Percentiles rank a stretch among this genome's conserved stretches.
Conservation (phyloP, 2,329 filamentous ascomycete genomes). For the Alternaria sp. region DNA sequence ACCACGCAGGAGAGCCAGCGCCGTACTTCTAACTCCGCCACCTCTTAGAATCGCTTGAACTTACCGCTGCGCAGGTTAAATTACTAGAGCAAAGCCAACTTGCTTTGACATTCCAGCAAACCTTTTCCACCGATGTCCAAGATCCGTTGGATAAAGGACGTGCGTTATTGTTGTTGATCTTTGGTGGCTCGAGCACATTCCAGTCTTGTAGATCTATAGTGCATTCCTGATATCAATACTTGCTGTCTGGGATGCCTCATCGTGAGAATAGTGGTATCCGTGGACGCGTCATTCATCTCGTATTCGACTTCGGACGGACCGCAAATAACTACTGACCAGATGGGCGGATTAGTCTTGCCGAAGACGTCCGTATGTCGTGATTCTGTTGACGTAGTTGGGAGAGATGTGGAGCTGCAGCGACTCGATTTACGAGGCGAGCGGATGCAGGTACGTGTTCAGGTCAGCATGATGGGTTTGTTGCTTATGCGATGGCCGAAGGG, state of each 20-base stretch:
- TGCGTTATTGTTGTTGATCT: not conserved
- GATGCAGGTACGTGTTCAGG: not conserved
- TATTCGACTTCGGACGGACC: not conserved
- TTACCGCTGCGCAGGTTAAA: not conserved
- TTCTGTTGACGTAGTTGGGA: not conserved
- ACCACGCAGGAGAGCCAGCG: not conserved
- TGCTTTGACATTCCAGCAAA: not conserved
- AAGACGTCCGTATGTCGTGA: not conserved
- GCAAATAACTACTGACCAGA: not conserved
- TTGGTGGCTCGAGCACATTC: not conserved
- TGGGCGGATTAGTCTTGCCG: not conserved
- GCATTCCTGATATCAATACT: not conserved
- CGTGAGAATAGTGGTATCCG: not conserved
- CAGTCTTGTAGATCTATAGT: not conserved
- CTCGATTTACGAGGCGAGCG: not conserved
- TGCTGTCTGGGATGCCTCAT: not conserved
- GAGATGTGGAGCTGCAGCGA: not conserved
- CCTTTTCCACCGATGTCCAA: not conserved
- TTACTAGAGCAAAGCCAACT: not conserved
- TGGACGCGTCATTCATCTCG: slow-evolving; percentile 2
- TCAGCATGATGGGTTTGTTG: not conserved
- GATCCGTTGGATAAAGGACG: not conserved
- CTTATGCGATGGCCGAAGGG: not conserved
- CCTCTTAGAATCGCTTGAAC: not conserved
- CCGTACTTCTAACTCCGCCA: not conserved